These are phyloP conservation scores for Litsea cubeba DNA, from an alignment of 164 flowering plant genomes.

Conservation along the genomic window DNA sequence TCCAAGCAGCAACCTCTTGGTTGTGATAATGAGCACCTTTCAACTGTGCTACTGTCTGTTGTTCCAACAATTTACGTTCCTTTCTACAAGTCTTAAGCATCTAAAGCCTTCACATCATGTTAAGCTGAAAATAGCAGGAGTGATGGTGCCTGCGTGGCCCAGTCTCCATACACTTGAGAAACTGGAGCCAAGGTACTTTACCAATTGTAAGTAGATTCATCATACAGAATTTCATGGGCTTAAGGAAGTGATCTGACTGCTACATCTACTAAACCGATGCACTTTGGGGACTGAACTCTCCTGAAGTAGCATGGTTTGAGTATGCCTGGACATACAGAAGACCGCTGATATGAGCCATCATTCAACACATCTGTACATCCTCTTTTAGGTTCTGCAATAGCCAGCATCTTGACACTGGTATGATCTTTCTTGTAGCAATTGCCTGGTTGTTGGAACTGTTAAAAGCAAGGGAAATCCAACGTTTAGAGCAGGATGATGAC, in stretches of 20 bases:
- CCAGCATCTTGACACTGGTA: neutral
- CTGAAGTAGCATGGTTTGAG: slow-evolving; percentile 39
- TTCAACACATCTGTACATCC: slow-evolving; percentile 42
- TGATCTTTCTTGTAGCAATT: slow-evolving; percentile 2
- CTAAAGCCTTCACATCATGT: neutral
- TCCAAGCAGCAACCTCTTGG: slow-evolving; percentile 19
- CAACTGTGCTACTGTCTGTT: slow-evolving; percentile 15
- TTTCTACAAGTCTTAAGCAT: neutral
- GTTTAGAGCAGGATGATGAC: neutral
- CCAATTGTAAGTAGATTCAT: slow-evolving; percentile 60
- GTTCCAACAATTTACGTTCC: neutral
- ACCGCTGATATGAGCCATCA: slow-evolving; percentile 56
- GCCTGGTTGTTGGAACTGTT: neutral
- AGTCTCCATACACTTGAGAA: neutral
- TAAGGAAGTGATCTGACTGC: slow-evolving; percentile 30
- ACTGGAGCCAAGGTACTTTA: slow-evolving; percentile 11
- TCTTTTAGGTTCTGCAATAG: slow-evolving; percentile 24
- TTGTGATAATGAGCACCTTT: slow-evolving; percentile 30
- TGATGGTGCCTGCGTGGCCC: neutral
- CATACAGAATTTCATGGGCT: slow-evolving; percentile 38
- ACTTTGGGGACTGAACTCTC: slow-evolving; percentile 44
- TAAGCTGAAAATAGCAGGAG: slow-evolving; percentile 5
- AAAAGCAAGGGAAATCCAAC: slow-evolving; percentile 7
- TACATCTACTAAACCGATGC: slow-evolving; percentile 37
- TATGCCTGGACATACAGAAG: slow-evolving; percentile 64